A percentile compares a stretch with the other conserved stretches of the same genome.
Conservation (phyloP, 495 filamentous ascomycete genomes). For the Physcia stellaris region DNA sequence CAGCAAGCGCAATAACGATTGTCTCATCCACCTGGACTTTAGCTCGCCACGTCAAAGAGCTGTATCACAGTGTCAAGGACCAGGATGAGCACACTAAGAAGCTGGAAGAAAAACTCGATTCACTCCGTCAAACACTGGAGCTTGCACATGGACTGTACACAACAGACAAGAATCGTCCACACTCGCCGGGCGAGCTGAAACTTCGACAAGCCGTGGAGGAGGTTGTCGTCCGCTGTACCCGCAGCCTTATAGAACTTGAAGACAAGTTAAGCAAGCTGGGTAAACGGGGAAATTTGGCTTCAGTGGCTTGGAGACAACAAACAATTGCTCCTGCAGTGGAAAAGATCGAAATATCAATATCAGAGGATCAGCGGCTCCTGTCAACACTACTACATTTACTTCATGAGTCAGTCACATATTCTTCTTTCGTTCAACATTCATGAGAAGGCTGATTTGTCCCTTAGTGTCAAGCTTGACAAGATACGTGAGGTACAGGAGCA, state of each 20-base stretch:
- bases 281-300: not conserved
- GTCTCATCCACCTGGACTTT: not conserved
- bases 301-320: not conserved
- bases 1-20: conserved; percentile 1
- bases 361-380: not conserved
- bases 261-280: not conserved
- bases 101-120: not conserved
- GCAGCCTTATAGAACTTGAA: not conserved
- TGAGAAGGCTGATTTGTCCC: not conserved
- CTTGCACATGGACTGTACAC: not conserved
- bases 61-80: not conserved
- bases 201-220: not conserved
- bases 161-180: not conserved
- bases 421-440: not conserved
- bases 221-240: not conserved
- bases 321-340: not conserved
- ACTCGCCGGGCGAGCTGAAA: not conserved
- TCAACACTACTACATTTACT: not conserved
- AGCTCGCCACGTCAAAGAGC: not conserved
- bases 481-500: not conserved
- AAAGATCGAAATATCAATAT: not conserved
- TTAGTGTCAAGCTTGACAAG: not conserved
- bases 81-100: not conserved
- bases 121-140: not conserved
- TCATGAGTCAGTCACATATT: not conserved